Percentiles rank a stretch among this genome's conserved stretches.
phyloP scores from a whole-genome alignment of 2,329 filamentous ascomycete species.

The Paraphoma chrysanthemicola region DNA sequence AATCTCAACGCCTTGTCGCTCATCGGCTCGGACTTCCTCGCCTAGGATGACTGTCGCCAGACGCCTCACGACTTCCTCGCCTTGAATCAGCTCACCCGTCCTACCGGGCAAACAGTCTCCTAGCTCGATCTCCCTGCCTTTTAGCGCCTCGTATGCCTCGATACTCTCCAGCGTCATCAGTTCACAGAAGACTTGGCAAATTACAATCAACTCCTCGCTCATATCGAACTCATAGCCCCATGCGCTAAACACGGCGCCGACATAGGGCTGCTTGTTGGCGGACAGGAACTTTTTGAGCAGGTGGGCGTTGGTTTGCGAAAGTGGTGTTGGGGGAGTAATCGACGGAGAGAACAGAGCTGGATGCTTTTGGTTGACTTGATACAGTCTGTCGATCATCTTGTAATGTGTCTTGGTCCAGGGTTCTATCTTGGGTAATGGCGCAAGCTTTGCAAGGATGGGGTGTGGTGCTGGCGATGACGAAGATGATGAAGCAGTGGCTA shows the following conservation, averaged over 20 bases:
- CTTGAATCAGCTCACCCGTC: slow-evolving; percentile 28
- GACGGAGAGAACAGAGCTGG: slow-evolving; percentile 40
- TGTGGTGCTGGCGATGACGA: slow-evolving; percentile 26
- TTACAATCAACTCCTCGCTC: slow-evolving; percentile 38
- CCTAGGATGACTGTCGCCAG: slow-evolving; percentile 45
- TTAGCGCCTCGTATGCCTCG: slow-evolving; percentile 32
- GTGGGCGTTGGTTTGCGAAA: slow-evolving; percentile 35
- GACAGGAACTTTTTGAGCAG: slow-evolving; percentile 36
- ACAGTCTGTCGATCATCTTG: slow-evolving; percentile 46
- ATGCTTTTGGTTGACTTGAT: slow-evolving; percentile 39
- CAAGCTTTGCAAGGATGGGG: slow-evolving; percentile 32
- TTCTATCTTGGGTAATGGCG: slow-evolving; percentile 41
- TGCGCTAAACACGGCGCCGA: slow-evolving; percentile 35
- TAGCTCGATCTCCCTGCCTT: slow-evolving; percentile 33
- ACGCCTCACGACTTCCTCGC: slow-evolving; percentile 35
- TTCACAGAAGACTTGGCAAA: slow-evolving; percentile 44
- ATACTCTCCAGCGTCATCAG: slow-evolving; percentile 35
- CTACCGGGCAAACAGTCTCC: slow-evolving; percentile 36
- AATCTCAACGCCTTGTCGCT: slow-evolving; percentile 37
- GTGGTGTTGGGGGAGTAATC: slow-evolving; percentile 20
- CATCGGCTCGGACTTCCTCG: slow-evolving; percentile 41
- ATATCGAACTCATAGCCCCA: slow-evolving; percentile 47
- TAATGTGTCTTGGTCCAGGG: slow-evolving; percentile 52
- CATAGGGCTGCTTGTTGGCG: slow-evolving; percentile 26
- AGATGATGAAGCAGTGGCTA: background rate